Conservation (phyloP, 1,284 basidiomycete genomes). For the Ustilago xerochloae region DNA sequence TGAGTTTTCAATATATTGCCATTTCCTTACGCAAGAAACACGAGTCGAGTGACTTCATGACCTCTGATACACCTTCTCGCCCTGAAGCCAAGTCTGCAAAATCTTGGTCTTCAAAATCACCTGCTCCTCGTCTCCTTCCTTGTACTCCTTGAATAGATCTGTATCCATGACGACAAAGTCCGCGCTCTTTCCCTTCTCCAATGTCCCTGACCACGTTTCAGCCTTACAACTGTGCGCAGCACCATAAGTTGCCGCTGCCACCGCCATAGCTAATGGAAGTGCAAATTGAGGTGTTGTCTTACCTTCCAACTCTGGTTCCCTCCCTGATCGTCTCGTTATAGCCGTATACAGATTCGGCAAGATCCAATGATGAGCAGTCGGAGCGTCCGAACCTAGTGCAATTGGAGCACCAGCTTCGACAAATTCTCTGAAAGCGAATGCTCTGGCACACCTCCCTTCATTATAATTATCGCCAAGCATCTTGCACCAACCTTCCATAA, state of each 20-base stretch:
- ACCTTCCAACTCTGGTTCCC: constrained; percentile 21
- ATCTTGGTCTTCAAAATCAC: constrained; percentile 37
- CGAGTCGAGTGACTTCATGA: too few relatives aligned
- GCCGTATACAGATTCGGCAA: constrained; percentile 49
- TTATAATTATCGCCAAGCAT: constrained; percentile 34
- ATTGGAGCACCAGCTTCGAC: constrained; percentile 44
- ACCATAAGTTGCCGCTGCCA: constrained; percentile 42
- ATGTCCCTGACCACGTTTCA: constrained; percentile 31
- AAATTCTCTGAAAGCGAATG: constrained; percentile 48
- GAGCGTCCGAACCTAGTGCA: constrained; percentile 45
- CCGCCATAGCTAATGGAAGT: constrained; percentile 36
- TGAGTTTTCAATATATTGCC: too few relatives aligned
- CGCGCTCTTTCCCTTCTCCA: constrained; percentile 43
- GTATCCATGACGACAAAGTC: constrained; percentile 51
- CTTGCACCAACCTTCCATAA: constrained; percentile 45
- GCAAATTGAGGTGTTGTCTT: constrained; percentile 49
- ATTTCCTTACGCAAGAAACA: too few relatives aligned
- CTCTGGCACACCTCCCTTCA: constrained; percentile 37
- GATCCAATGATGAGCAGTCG: constrained; percentile 41
- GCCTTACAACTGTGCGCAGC: constrained; percentile 48
- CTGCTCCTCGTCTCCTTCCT: constrained; percentile 30
- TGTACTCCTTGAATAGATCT: constrained; percentile 38
- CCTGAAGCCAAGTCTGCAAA: constrained; percentile 44
- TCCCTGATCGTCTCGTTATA: constrained; percentile 34
- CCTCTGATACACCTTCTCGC: constrained; percentile 32